phyloP scores from a whole-genome alignment of 2,329 filamentous ascomycete species.

The Trichoderma sp. region DNA sequence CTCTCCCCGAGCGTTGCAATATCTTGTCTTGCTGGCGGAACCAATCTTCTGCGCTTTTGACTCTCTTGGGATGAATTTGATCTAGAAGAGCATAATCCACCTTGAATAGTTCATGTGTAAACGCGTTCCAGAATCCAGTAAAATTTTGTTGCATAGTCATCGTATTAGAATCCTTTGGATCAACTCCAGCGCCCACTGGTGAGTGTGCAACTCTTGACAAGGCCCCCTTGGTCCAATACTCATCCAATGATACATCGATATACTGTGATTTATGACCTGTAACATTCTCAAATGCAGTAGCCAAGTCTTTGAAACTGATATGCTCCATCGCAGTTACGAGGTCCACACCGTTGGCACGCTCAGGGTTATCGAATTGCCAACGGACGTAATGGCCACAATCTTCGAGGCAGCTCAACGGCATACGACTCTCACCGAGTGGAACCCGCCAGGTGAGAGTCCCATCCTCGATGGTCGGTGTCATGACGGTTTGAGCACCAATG shows the following conservation, averaged over 20 bases:
- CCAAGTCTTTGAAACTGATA: not conserved
- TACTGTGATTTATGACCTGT: not conserved
- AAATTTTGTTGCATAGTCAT: not conserved
- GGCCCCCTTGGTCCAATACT: not conserved
- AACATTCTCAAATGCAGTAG: not conserved
- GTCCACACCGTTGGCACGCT: not conserved
- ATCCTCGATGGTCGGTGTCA: not conserved
- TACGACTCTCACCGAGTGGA: not conserved
- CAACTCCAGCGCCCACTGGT: not conserved
- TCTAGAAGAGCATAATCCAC: not conserved
- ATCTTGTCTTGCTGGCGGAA: not conserved
- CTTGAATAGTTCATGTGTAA: not conserved
- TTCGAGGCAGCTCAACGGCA: not conserved
- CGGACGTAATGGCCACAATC: not conserved
- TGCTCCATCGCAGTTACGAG: not conserved
- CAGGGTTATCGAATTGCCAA: constrained; percentile 1
- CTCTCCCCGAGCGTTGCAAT: not conserved
- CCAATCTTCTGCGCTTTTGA: not conserved
- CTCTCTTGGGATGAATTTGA: not conserved
- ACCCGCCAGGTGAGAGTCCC: not conserved
- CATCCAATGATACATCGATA: not conserved
- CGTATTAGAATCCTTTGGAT: not conserved
- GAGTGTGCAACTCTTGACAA: not conserved
- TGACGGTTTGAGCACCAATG: not conserved
- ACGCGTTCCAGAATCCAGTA: not conserved